phyloP scores from a whole-genome alignment of 331 rosid genomes.

The Spiraea crenata region DNA sequence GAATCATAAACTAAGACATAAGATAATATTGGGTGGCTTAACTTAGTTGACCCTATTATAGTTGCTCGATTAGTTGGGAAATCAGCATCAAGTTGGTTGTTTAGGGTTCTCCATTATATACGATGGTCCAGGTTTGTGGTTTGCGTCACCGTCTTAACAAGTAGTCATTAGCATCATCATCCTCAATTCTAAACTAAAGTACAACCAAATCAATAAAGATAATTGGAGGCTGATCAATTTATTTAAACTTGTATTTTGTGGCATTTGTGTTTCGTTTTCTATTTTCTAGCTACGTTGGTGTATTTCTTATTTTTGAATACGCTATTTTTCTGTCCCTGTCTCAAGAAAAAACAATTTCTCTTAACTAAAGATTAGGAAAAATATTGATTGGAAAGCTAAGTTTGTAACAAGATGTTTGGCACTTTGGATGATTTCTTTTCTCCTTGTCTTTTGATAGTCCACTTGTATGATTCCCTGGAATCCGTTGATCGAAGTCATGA shows the following conservation, averaged over 20 bases:
- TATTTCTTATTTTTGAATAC: neutral
- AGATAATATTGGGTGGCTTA: neutral
- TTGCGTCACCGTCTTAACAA: neutral
- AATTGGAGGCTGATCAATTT: neutral
- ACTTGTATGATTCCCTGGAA: neutral
- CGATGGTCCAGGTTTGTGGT: neutral
- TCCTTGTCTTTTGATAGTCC: no score
- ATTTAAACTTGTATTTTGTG: neutral
- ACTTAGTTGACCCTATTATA: neutral
- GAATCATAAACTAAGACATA: no score
- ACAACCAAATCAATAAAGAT: neutral
- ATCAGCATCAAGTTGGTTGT: neutral
- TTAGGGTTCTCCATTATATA: neutral
- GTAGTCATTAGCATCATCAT: neutral
- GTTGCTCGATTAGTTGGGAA: no score
- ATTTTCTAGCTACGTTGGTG: neutral
- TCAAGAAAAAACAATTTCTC: neutral
- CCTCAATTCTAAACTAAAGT: neutral
- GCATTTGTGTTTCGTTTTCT: neutral
- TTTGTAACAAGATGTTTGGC: slow-evolving; percentile 4
- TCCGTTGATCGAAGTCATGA: neutral
- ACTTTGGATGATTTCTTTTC: neutral
- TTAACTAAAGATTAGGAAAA: neutral
- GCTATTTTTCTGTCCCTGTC: neutral
- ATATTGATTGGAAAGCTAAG: neutral